Evolutionary conservation across 176 grass and related monocot species (phyloP), one percentile per base, ranked within the genome.

Genomic region (Thalia dealbata): DNA sequence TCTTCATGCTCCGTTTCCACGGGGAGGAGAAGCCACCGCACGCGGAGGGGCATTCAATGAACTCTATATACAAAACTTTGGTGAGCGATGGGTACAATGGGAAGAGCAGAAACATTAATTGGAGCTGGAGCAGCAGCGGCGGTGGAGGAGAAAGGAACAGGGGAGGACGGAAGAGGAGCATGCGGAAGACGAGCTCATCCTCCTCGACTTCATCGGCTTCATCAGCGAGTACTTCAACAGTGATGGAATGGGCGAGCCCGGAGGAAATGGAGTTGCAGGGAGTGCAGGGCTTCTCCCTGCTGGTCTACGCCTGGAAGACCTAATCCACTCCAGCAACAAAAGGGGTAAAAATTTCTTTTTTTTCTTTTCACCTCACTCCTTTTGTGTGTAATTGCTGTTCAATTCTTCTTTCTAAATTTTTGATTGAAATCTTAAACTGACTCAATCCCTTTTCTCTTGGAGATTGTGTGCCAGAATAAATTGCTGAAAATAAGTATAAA

Each of bases 181-280:
- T 86, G 73, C 70, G 67, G 74, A 91, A 88, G 80, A 87, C 71
- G 43, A 81, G 81, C 73, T 91, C 83, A 3, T 91, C 88, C 38
- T 88, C 87, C 28, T 80, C 87, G 42, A 83, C 80, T 3, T 96
- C 91, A 30, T 91, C 91, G 15, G 72, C 73, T 13, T 88, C 81
- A 56, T 96, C 91, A 50, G 79, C 78, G 7, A 88, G 92, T 56
- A 80, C 74, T 16, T 96, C 86, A 27, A 88, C 92, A 21, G 78
- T 96, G 26, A 91, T 96, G 88, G 88, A 96, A 58, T 96, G 91
- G 91, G 75, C 87, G 16, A 96, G 91, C 76, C 82, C 84, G 7
- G 87, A 96, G 80, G 91, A 96, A 55, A 56, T 78, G 12, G 88
- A 91, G 71, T 74, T 96, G 88, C 81, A 86, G 79, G 76, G 73